Evolutionary conservation across 2,329 filamentous ascomycete genomes (phyloP).

Genomic region (Cordyceps pruinosa): DNA sequence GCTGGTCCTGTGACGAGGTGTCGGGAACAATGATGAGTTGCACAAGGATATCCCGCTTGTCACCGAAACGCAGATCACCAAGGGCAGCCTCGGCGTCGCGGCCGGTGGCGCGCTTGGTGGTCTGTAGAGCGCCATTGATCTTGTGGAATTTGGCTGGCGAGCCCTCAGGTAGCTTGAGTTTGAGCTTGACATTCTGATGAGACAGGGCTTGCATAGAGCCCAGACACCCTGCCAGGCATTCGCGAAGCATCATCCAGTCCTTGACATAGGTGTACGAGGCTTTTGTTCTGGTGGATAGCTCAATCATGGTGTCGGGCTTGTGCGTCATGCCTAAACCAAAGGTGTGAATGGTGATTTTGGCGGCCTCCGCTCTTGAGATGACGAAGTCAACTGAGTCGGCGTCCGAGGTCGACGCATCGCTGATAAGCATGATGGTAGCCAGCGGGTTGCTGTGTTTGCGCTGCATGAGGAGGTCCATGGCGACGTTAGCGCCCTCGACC

Average conservation of each 20-base stretch:
- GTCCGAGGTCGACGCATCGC: constrained; percentile 92
- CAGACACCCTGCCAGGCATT: constrained; percentile 89
- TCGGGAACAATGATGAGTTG: constrained; percentile 91
- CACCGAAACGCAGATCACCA: constrained; percentile 88
- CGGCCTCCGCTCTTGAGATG: constrained; percentile 89
- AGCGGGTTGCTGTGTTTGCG: constrained; percentile 93
- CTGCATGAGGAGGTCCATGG: constrained; percentile 98
- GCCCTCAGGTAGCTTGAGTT: constrained; percentile 87
- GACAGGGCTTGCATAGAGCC: constrained; percentile 88
- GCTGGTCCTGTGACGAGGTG: constrained; percentile 69
- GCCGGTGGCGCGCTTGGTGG: constrained; percentile 91
- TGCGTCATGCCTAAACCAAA: constrained; percentile 95
- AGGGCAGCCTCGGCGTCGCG: constrained; percentile 88
- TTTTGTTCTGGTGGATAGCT: constrained; percentile 90
- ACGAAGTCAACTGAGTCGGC: constrained; percentile 96
- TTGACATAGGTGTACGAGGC: constrained; percentile 98
- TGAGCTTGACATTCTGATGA: constrained; percentile 97
- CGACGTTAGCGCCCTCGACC: constrained; percentile 93
- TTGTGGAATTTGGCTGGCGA: constrained; percentile 98
- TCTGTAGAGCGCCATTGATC: constrained; percentile 91
- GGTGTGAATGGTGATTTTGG: constrained; percentile 94
- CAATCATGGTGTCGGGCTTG: constrained; percentile 98
- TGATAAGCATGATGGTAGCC: constrained; percentile 92
- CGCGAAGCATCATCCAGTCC: constrained; percentile 99
- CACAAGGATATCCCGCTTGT: constrained; percentile 88